These are phyloP conservation scores for Yamadazyma triangularis DNA, from an alignment of 1,139 yeast species.

Conservation along the genomic window DNA sequence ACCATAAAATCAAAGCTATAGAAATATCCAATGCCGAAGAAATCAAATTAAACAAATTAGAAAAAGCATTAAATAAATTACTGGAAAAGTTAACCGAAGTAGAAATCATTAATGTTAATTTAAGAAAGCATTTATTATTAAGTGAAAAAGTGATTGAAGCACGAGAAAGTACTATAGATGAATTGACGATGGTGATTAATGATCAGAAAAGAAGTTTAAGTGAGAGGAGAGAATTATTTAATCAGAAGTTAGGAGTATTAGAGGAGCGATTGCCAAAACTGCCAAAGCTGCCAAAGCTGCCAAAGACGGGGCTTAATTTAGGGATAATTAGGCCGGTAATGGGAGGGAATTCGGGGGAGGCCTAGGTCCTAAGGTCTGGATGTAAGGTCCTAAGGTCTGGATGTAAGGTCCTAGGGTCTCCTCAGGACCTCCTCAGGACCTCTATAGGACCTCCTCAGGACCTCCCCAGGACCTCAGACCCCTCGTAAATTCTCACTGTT, in stretches of 20 bases:
- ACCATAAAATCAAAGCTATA: conserved; percentile 32
- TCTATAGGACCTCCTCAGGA: background rate
- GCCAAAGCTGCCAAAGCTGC: conserved; percentile 16
- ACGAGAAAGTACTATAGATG: conserved; percentile 55
- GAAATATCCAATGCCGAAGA: conserved; percentile 41
- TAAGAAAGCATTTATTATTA: conserved; percentile 45
- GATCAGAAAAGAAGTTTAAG: conserved; percentile 49
- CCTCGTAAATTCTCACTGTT: no score
- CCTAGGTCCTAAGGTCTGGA: no score
- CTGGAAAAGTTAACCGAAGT: conserved; percentile 37
- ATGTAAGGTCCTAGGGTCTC: no score
- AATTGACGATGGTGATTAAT: conserved; percentile 47
- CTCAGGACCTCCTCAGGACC: no score
- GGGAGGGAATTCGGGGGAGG: conserved; percentile 35
- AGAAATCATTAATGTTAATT: conserved; percentile 33
- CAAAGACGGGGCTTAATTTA: conserved; percentile 45
- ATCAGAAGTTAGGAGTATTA: conserved; percentile 33
- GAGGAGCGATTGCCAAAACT: conserved; percentile 6
- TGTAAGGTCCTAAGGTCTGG: no score
- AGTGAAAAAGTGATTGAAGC: conserved; percentile 57
- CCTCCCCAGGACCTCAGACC: no score
- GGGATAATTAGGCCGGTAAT: conserved; percentile 65
- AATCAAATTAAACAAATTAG: conserved; percentile 37
- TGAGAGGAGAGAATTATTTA: conserved; percentile 52
- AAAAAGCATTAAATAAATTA: conserved; percentile 34